Evolutionary conservation across 331 rosid species (phyloP).

Genomic region (Acacia concinna): DNA sequence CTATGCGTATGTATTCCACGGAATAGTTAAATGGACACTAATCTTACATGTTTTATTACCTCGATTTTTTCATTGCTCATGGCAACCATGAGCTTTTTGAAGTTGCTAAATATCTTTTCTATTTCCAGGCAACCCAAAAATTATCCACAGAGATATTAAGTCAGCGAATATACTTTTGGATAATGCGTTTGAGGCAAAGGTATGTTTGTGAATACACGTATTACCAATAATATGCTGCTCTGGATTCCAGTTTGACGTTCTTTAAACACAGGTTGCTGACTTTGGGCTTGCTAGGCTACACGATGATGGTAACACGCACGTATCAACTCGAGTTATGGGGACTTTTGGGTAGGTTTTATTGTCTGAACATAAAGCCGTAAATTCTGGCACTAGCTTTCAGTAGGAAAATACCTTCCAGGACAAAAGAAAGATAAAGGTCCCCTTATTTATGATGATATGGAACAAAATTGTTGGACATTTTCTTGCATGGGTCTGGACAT

Average conservation of each 20-base stretch:
- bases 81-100: background rate
- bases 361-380: background rate
- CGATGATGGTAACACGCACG: slow-evolving; percentile 70
- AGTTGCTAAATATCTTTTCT: slow-evolving; percentile 28
- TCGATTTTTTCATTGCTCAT: background rate
- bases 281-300: slow-evolving; percentile 93
- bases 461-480: slow-evolving; percentile 12
- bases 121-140: slow-evolving; percentile 80
- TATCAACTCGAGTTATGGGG: slow-evolving; percentile 97
- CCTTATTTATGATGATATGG: slow-evolving; percentile 3
- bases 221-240: background rate
- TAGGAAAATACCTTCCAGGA: background rate
- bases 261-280: slow-evolving; percentile 78
- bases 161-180: slow-evolving; percentile 90
- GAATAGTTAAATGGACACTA: background rate
- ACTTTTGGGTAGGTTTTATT: slow-evolving; percentile 82
- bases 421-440: background rate
- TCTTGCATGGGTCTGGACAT: background rate
- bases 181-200: slow-evolving; percentile 80
- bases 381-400: background rate
- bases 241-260: slow-evolving; percentile 16
- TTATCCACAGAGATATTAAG: slow-evolving; percentile 94
- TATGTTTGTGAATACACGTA: slow-evolving; percentile 17
- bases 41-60: background rate
- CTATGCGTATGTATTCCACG: background rate